A percentile compares a stretch with the other conserved stretches of the same genome.
These are phyloP conservation scores for Miamiensis avidus DNA, from an alignment of 169 alveolate species.

Conservation along the genomic window DNA sequence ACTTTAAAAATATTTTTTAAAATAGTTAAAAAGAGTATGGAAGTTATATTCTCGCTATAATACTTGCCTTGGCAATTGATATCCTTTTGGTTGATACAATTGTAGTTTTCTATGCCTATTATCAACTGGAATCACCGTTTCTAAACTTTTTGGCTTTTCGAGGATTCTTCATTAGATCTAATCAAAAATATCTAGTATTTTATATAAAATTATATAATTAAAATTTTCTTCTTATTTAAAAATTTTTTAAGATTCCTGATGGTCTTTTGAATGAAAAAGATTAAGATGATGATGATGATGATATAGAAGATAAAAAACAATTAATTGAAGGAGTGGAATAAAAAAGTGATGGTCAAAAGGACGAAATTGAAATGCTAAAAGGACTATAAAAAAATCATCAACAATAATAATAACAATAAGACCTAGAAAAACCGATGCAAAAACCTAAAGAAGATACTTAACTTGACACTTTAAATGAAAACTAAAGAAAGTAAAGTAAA, in stretches of 20 bases:
- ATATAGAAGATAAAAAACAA: neutral
- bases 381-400: too few relatives aligned
- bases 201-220: too few relatives aligned
- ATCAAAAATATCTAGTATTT: neutral
- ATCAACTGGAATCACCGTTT: neutral
- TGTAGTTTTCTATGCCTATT: neutral
- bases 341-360: neutral
- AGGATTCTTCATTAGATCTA: neutral
- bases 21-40: neutral
- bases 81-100: neutral
- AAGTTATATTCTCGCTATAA: neutral
- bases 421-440: too few relatives aligned
- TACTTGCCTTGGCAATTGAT: neutral
- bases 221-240: too few relatives aligned
- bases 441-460: too few relatives aligned
- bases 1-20: too few relatives aligned
- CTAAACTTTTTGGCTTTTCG: neutral
- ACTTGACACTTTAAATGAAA: too few relatives aligned
- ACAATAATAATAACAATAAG: too few relatives aligned
- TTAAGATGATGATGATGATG: neutral
- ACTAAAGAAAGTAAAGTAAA: too few relatives aligned
- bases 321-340: neutral
- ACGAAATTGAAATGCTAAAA: neutral
- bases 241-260: neutral
- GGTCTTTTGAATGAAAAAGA: neutral